phyloP scores from a whole-genome alignment of 179 eudicot genomes.

The Heliamphora pulchella region DNA sequence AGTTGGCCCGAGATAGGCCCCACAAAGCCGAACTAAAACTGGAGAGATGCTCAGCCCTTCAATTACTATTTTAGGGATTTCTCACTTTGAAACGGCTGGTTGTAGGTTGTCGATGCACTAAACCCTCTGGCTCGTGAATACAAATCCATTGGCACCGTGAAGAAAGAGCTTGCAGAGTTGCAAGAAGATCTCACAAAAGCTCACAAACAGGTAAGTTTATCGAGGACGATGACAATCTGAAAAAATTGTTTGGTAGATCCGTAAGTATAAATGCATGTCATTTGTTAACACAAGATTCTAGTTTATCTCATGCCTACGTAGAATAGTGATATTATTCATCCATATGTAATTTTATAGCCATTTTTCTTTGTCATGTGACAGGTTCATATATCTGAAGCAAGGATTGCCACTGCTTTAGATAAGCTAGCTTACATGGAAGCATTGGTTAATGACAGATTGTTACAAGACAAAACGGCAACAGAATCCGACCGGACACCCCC shows the following conservation, averaged over 20 bases:
- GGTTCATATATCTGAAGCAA: slow-evolving; percentile 95
- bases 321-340: neutral
- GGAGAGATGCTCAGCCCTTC: too few relatives aligned
- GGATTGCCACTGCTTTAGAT: slow-evolving; percentile 78
- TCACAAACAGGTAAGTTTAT: slow-evolving; percentile 70
- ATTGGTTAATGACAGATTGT: slow-evolving; percentile 71
- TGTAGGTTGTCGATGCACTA: slow-evolving; percentile 82
- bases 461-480: slow-evolving; percentile 58
- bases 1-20: too few relatives aligned
- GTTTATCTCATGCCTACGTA: neutral
- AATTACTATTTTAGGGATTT: slow-evolving; percentile 2
- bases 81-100: slow-evolving; percentile 17
- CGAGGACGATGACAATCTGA: neutral
- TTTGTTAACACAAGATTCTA: neutral
- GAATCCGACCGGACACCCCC: slow-evolving; percentile 31
- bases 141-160: slow-evolving; percentile 75
- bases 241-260: neutral
- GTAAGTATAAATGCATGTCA: neutral
- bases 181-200: slow-evolving; percentile 74
- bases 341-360: neutral
- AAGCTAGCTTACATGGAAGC: slow-evolving; percentile 93
- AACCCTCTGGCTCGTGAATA: slow-evolving; percentile 90
- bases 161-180: slow-evolving; percentile 71
- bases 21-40: too few relatives aligned
- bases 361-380: slow-evolving; percentile 25